Conservation (phyloP, 2,329 filamentous ascomycete species). For the Cladophialophora chaetospira region DNA sequence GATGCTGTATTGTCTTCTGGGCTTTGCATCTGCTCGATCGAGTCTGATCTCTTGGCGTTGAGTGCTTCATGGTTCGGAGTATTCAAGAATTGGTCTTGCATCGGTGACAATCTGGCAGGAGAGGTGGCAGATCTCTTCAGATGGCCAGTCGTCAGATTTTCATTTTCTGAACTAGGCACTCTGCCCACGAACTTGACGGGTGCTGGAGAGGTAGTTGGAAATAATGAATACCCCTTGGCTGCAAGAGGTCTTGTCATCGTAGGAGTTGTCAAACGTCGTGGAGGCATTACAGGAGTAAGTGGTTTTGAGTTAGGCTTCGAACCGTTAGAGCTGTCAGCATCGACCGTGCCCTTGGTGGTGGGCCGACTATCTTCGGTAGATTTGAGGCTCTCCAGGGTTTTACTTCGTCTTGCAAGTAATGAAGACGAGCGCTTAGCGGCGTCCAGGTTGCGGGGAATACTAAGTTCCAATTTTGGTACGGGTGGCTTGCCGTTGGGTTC, state of each 20-base stretch:
- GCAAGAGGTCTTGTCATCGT: slow-evolving; percentile 20
- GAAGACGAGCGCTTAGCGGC: slow-evolving; percentile 27
- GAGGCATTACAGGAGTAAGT: slow-evolving; percentile 20
- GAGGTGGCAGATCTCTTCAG: slow-evolving; percentile 29
- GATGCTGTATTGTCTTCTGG: slow-evolving; percentile 31
- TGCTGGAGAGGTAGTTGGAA: slow-evolving; percentile 27
- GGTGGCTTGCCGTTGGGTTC: slow-evolving; percentile 14
- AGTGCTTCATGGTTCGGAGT: slow-evolving; percentile 20
- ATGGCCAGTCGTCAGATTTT: background rate
- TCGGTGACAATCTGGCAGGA: slow-evolving; percentile 31
- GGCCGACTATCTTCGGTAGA: slow-evolving; percentile 22
- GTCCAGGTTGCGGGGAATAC: slow-evolving; percentile 25
- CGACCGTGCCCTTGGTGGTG: slow-evolving; percentile 5
- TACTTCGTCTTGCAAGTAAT: slow-evolving; percentile 29
- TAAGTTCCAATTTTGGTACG: slow-evolving; percentile 27
- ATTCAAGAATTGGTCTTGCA: slow-evolving; percentile 21
- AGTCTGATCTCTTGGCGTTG: slow-evolving; percentile 11
- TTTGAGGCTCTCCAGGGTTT: slow-evolving; percentile 26
- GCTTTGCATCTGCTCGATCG: slow-evolving; percentile 16
- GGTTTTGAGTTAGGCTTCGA: slow-evolving; percentile 7
- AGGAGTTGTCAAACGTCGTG: slow-evolving; percentile 21
- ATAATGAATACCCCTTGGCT: slow-evolving; percentile 32
- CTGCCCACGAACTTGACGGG: slow-evolving; percentile 15
- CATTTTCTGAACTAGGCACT: slow-evolving; percentile 3
- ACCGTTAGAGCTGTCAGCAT: background rate